Base-by-base conservation (phyloP, 352 stramenopile genomes). In the Phytophthora macrochlamydospora region DNA sequence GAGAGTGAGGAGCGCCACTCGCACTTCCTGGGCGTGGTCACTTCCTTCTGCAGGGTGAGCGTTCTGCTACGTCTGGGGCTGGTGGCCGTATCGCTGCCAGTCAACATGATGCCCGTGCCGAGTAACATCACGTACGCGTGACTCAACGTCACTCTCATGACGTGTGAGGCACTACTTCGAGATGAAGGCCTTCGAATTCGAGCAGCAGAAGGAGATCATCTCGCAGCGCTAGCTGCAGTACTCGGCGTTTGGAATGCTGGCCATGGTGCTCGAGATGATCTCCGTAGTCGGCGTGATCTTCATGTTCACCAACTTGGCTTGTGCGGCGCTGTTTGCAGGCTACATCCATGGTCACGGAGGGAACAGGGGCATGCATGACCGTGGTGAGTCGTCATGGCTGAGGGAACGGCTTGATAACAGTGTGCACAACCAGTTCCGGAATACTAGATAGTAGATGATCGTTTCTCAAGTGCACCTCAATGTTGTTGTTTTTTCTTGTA, bases 91-190 rank as follows among this genome's bases (percentile, higher is more conserved):
- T 65, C 73, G 38, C 49, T 81, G 43, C 74, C 74, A 48, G 64
- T 82, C 30, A 73, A 79, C 56, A 62, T 82, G 43, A 71, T 82
- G 40, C 74, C 74, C 2, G 33, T 82, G 8, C 14, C 79, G 48
- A 70, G 74, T 30, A 76, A 68, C 14, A 30, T 74, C 7, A 42
- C 69, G 9, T 82, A 77, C 56, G 59, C 75, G 52, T 78, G 61
- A 58, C 57, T 82, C 66, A 82, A 82, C 55, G 70, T 65, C 44
- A 48, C 60, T 12, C 49, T 82, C 33, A 59, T 74, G 40, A 67
- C 55, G 30, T 82, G 74, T 69, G 74, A 82, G 53, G 56, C 67
- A 71, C 57, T 82, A 77, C 43, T 79, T 82, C 56, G 70, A 77
- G 44, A 64, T 79, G 51, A 72, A 70, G 31, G 63, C 60, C 7